Evolutionary conservation across 2,329 filamentous ascomycete genomes (phyloP).

Genomic region (Sporothrix schenckii): DNA sequence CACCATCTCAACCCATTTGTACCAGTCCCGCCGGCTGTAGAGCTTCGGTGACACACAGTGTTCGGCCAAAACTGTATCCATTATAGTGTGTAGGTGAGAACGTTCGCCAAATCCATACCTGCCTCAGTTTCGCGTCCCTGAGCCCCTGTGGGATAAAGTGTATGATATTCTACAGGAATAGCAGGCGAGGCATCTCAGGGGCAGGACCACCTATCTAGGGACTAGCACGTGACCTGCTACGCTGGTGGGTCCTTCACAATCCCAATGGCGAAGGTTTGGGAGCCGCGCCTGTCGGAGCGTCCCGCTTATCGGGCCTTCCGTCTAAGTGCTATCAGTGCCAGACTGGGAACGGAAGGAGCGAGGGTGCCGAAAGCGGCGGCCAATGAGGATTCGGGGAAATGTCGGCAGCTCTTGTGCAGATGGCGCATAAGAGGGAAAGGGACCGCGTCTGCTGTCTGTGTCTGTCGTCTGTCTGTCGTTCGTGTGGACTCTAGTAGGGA

Average conservation of each 20-base stretch:
- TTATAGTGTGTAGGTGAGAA: too few species aligned
- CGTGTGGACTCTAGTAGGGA: not conserved
- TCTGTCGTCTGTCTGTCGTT: not conserved
- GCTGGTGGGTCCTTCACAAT: not conserved
- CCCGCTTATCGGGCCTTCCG: constrained; percentile 21
- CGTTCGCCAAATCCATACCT: too few species aligned
- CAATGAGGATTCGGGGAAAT: constrained; percentile 12
- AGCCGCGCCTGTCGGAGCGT: constrained; percentile 10
- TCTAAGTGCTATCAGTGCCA: constrained; percentile 8
- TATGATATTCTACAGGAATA: too few species aligned
- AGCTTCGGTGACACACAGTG: too few species aligned
- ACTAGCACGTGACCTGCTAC: not conserved
- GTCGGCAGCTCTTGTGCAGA: not conserved
- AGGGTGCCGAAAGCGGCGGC: not conserved
- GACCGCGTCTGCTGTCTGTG: not conserved
- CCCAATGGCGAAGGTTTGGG: too few species aligned
- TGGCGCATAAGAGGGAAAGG: not conserved
- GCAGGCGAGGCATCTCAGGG: too few species aligned
- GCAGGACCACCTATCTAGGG: too few species aligned
- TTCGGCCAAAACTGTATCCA: too few species aligned
- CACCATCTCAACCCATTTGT: too few species aligned
- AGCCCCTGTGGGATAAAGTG: too few species aligned
- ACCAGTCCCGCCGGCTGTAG: too few species aligned
- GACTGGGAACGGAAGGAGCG: not conserved
- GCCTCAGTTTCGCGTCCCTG: too few species aligned